A percentile compares a stretch with the other conserved stretches of the same genome.
These are phyloP conservation scores for Stemphylium vesicarium DNA, from an alignment of 2,329 filamentous ascomycete genomes.

Conservation along the genomic window DNA sequence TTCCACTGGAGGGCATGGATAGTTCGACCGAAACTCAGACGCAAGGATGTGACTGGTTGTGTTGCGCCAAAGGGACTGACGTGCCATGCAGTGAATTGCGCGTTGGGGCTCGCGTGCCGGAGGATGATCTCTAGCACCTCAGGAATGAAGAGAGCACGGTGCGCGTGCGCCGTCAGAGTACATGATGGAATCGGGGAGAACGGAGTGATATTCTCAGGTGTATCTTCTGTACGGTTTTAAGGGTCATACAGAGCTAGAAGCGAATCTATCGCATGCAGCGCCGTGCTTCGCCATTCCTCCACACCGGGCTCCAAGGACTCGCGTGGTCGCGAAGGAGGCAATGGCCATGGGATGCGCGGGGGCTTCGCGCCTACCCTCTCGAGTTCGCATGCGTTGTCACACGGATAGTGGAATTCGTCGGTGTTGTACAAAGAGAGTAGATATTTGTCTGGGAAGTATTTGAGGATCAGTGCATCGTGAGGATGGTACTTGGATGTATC, in stretches of 20 bases:
- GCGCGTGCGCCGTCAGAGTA: not conserved
- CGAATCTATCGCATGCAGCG: not conserved
- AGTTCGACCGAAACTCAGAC: not conserved
- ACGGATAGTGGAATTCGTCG: not conserved
- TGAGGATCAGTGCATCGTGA: not conserved
- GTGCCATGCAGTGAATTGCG: constrained; percentile 1
- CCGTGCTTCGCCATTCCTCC: not conserved
- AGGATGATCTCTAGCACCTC: not conserved
- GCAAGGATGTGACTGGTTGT: not conserved
- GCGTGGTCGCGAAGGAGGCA: not conserved
- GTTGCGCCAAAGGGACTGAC: not conserved
- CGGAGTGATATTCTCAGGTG: not conserved
- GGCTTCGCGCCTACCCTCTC: not conserved
- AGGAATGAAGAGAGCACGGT: constrained; percentile 1
- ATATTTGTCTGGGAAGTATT: constrained; percentile 3
- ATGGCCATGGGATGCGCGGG: not conserved
- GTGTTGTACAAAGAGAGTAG: not conserved
- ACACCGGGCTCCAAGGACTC: not conserved
- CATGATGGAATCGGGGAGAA: not conserved
- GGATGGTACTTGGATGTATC: not conserved
- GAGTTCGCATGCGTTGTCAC: not conserved
- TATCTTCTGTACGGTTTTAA: not conserved
- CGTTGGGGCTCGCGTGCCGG: not conserved
- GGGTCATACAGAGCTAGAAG: not conserved
- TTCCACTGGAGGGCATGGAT: not conserved